Evolutionary conservation across 2,329 filamentous ascomycete species (phyloP), one percentile per base, ranked within the genome.

Genomic region (Alternaria solani): DNA sequence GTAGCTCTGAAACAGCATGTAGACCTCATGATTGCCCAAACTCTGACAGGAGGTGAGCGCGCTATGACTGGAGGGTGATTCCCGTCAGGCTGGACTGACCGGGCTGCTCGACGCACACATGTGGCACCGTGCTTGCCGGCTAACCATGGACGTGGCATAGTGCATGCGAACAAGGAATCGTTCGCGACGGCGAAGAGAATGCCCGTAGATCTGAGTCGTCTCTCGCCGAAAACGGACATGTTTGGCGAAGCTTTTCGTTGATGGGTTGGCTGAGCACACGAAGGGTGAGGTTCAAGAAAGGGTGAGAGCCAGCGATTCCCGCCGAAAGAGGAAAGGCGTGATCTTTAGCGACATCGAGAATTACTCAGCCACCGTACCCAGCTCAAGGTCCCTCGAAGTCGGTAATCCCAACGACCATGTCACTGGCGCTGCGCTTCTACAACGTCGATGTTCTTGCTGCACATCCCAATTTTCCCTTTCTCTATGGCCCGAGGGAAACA

Each of bases 11-110:
- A 39, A 36, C 48, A 53, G 26, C 30, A 38, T 28, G 34, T 32
- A 30, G 42, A 57, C 30, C 28, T 55, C 38, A 26, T 44, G 42
- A 39, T 55, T 34, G 28, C 39, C 53, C 46, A 61, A 57, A 59
- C 44, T 47, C 57, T 63, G 60, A 63, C 57, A 55, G 63, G 34
- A 55, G 47, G 36, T 12, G 49, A 44, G 52, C 54, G 30, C 34
- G 39, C 28, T 44, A 43, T 44, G 11, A 62, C 54, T 55, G 54
- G 47, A 34, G 44, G 43, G 44, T 51, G 26, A 16, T 41, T 39
- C 52, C 32, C 51, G 44, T 54, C 51, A 56, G 58, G 47, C 51
- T 55, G 34, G 52, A 26, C 39, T 30, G 25, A 39, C 36, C 25
- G 25, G 52, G 43, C 52, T 39, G 12, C 16, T 55, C 25, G n/a